Evolutionary conservation across 345 rosid species (phyloP), one percentile per base, ranked within the genome.

Genomic region (Dipteronia sinensis): DNA sequence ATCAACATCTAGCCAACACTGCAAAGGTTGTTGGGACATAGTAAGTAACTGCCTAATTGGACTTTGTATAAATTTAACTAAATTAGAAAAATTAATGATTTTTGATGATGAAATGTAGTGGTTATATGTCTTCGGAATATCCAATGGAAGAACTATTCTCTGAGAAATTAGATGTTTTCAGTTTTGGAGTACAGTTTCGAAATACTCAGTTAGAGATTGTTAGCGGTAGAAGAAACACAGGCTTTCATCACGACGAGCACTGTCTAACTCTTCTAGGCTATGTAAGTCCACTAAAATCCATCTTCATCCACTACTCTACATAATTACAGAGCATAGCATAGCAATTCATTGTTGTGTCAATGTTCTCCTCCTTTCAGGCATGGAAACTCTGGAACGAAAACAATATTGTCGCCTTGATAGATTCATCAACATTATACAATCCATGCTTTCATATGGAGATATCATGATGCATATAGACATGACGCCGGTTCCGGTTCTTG

Each of bases 111-210:
- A 27, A 46, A 74, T 79, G 67, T 78, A 87, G 86, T 4, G 92
- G 88, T 6, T 90, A 85, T 27, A 90, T 88, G 91, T 69, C 89
- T 1, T 88, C 85, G 0, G 86, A 90, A 76, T 86, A 86, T 78
- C 86, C 86, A 53, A 83, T 88, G 75, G 66, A 65, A 76, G 92
- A 89, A 7, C 8, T 55, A 1, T 87, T 83, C 58, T 90, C 85
- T 1, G 81, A 86, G 69, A 89, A 85, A 73, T 89, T 83, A 1
- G 83, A 80, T 55, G 72, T 80, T 2, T 76, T 53, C 55, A 75
- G 73, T n/a, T 80, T 38, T n/a, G 83, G 76, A 8, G 79, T 80
- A 2, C 20, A n/a, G n/a, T n/a, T n/a, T n/a, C n/a, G n/a, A n/a
- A n/a, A n/a, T 80, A 2, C 0, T 76, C n/a, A n/a, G 5, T 13